These are phyloP conservation scores for Labyrinthula sp. DNA, from an alignment of 352 stramenopile genomes.

Conservation along the genomic window DNA sequence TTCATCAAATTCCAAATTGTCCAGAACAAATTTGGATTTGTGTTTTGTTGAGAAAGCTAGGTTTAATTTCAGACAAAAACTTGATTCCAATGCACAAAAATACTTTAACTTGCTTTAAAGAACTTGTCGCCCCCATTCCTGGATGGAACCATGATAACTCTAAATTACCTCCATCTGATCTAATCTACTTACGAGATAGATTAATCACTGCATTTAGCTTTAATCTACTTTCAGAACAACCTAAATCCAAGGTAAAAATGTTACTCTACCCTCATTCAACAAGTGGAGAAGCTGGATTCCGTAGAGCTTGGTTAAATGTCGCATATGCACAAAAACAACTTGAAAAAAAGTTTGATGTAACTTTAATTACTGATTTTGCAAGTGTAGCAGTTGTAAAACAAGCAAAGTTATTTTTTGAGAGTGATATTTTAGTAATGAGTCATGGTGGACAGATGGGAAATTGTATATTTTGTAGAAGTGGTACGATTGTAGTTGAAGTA, in stretches of 20 bases:
- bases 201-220: no score
- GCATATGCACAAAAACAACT: neutral
- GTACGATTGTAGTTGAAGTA: slow-evolving; percentile 14
- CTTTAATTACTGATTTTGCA: slow-evolving; percentile 15
- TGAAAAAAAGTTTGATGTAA: slow-evolving; percentile 5
- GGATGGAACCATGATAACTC: slow-evolving; percentile 14
- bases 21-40: slow-evolving; percentile 17
- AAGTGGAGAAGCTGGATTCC: slow-evolving; percentile 3
- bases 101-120: slow-evolving; percentile 15
- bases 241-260: no score
- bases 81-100: neutral
- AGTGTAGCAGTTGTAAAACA: slow-evolving; percentile 4
- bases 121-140: slow-evolving; percentile 6
- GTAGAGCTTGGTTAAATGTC: slow-evolving; percentile 11
- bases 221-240: no score
- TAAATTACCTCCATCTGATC: no score
- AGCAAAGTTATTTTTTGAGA: slow-evolving; percentile 13
- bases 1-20: slow-evolving; percentile 10
- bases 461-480: slow-evolving; percentile 3
- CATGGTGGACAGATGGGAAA: slow-evolving; percentile 27
- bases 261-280: slow-evolving; percentile 12
- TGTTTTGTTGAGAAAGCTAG: slow-evolving; percentile 5
- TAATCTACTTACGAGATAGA: no score
- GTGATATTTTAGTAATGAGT: slow-evolving; percentile 20
- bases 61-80: neutral